phyloP scores from a whole-genome alignment of 2,329 filamentous ascomycete genomes.

The Malbranchea cinnamomea region DNA sequence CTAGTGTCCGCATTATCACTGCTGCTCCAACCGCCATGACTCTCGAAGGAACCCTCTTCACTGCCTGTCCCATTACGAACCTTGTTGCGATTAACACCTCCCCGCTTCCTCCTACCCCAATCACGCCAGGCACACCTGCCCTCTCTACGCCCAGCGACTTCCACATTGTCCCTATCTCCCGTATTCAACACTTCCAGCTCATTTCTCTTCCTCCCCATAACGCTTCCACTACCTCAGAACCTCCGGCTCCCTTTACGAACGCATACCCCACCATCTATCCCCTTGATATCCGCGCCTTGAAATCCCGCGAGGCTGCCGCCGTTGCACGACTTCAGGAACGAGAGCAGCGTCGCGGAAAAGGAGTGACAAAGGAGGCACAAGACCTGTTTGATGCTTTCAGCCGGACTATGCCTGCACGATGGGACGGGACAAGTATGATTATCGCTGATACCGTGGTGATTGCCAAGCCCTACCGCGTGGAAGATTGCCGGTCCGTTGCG shows the following conservation, averaged over 20 bases:
- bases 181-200: slow-evolving; percentile 43
- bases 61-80: slow-evolving; percentile 45
- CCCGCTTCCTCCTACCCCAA: slow-evolving; percentile 27
- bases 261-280: slow-evolving; percentile 27
- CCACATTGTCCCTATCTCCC: slow-evolving; percentile 45
- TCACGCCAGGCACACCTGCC: slow-evolving; percentile 14
- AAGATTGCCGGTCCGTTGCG: slow-evolving; percentile 34
- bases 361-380: slow-evolving; percentile 46
- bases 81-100: slow-evolving; percentile 46
- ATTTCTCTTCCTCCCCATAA: slow-evolving; percentile 23
- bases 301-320: slow-evolving; percentile 40
- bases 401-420: slow-evolving; percentile 45
- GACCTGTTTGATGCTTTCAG: slow-evolving; percentile 48
- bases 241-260: slow-evolving; percentile 32
- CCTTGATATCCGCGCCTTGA: slow-evolving; percentile 40
- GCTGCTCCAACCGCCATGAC: slow-evolving; percentile 34
- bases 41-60: slow-evolving; percentile 48
- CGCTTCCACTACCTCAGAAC: slow-evolving; percentile 2
- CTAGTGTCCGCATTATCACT: slow-evolving; percentile 44
- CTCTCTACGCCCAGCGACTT: slow-evolving; percentile 38
- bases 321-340: slow-evolving; percentile 42
- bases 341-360: slow-evolving; percentile 44
- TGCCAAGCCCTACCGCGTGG: slow-evolving; percentile 40
- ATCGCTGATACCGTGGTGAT: slow-evolving; percentile 47
- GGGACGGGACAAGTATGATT: slow-evolving; percentile 44